These are phyloP conservation scores for Tuber brumale DNA, from an alignment of 495 filamentous ascomycete species.

Conservation along the genomic window DNA sequence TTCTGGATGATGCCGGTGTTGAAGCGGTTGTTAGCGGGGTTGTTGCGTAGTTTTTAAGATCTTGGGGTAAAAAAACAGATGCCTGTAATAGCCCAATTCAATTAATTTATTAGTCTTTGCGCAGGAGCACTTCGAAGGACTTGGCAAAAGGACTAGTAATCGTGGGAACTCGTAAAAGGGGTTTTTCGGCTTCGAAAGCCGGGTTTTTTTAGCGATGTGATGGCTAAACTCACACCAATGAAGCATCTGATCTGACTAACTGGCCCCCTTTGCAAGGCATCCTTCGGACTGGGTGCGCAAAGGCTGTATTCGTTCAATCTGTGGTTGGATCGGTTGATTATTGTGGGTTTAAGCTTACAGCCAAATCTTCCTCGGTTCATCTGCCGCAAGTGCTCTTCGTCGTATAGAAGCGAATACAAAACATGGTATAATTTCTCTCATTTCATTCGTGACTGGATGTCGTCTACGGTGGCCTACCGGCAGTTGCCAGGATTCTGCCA, in stretches of 20 bases:
- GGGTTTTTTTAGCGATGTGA: too few species aligned
- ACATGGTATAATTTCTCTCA: neutral
- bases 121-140: too few species aligned
- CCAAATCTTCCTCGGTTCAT: neutral
- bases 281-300: too few species aligned
- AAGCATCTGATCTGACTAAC: too few species aligned
- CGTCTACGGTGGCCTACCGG: neutral
- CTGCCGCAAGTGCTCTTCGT: too few species aligned
- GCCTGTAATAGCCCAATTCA: neutral
- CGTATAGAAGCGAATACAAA: neutral
- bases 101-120: too few species aligned
- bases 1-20: conserved; percentile 38
- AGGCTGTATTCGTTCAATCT: neutral
- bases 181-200: too few species aligned
- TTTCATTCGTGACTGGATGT: neutral
- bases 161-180: too few species aligned
- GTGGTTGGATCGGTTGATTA: neutral
- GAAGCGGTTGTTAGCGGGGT: conserved; percentile 32
- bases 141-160: too few species aligned
- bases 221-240: too few species aligned
- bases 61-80: neutral
- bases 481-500: neutral
- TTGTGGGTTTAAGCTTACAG: neutral
- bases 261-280: too few species aligned
- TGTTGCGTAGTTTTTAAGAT: neutral